phyloP scores from a whole-genome alignment of 208 protist species.

The Herpetomonas muscarum region DNA sequence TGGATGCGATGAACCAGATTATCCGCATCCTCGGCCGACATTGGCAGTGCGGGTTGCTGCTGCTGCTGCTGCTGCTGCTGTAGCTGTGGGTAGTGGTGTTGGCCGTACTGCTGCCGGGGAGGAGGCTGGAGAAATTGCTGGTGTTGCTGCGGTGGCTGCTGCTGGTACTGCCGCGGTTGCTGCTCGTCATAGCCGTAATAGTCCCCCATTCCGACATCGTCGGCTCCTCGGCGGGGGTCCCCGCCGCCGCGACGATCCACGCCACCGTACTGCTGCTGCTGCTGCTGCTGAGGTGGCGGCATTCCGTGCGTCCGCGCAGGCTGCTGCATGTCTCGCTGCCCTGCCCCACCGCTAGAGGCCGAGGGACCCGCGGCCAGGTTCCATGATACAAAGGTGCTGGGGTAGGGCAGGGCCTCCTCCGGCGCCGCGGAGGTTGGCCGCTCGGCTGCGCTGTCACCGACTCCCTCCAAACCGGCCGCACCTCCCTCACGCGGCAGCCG shows the following conservation, averaged over 20 bases:
- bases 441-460: no score
- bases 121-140: background rate
- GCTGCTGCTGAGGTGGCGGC: conserved; percentile 11
- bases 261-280: background rate
- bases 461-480: no score
- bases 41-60: conserved; percentile 1
- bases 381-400: no score
- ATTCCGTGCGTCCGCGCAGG: background rate
- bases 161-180: background rate
- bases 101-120: background rate
- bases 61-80: conserved; percentile 5
- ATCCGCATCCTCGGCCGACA: conserved; percentile 21
- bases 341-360: no score
- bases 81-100: background rate
- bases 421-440: no score
- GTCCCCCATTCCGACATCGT: conserved; percentile 1
- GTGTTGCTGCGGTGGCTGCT: background rate
- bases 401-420: no score
- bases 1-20: conserved; percentile 31
- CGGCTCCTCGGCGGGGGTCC: conserved; percentile 3
- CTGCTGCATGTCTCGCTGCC: background rate
- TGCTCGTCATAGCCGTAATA: background rate
- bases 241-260: background rate
- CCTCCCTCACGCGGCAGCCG: background rate
- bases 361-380: no score